Evolutionary conservation across 805 yeast genomes (phyloP).

Genomic region (Yarrowia bubula): DNA sequence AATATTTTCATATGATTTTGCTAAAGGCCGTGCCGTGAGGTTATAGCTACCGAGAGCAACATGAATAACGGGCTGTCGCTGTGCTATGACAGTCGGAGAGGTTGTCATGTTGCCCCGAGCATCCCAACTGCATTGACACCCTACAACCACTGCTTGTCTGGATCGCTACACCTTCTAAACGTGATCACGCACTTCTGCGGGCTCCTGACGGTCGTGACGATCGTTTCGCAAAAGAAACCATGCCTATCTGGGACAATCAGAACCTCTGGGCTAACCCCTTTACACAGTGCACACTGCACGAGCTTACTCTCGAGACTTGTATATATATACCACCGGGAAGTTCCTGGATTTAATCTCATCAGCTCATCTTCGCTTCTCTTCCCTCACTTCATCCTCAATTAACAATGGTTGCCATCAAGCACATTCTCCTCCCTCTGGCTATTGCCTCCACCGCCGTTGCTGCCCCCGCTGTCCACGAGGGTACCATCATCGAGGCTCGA

Average conservation of each 20-base stretch:
- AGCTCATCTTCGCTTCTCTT: neutral
- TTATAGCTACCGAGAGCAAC: neutral
- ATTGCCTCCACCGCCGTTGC: conserved; percentile 1
- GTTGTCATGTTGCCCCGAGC: neutral
- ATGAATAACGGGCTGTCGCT: neutral
- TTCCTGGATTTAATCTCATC: neutral
- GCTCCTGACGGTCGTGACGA: conserved; percentile 20
- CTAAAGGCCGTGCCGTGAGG: neutral
- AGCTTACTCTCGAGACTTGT: neutral
- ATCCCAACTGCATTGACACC: neutral
- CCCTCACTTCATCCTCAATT: neutral
- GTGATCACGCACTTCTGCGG: neutral
- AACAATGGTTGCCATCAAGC: conserved; percentile 14
- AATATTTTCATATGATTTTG: neutral
- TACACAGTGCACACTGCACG: neutral
- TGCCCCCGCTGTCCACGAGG: conserved; percentile 7
- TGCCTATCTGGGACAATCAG: conserved; percentile 19
- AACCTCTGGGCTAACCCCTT: neutral
- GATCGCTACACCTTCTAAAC: neutral
- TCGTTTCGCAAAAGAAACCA: neutral
- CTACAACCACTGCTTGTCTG: neutral
- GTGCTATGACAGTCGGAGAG: neutral
- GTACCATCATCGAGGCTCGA: neutral
- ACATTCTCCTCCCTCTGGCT: conserved; percentile 18
- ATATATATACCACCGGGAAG: neutral